phyloP scores from a whole-genome alignment of 2,329 filamentous ascomycete species.

The Drechslerella stenobrocha region DNA sequence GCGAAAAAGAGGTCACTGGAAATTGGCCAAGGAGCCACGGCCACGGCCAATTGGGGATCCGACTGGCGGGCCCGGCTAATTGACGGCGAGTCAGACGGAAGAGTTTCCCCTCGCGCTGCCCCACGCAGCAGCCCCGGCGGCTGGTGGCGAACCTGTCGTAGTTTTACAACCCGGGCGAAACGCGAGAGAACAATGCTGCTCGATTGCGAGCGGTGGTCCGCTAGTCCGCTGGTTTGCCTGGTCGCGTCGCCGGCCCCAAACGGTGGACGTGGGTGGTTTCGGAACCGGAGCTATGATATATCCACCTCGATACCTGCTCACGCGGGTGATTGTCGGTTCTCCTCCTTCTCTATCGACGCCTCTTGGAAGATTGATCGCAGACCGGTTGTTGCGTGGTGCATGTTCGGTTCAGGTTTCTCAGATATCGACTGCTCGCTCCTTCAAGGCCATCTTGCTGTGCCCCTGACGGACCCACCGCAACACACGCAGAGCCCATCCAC shows the following conservation, averaged over 20 bases:
- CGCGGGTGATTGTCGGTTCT: neutral
- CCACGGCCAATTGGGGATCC: neutral
- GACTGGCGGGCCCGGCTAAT: neutral
- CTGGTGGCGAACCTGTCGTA: slow-evolving; percentile 2
- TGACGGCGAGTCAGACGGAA: neutral
- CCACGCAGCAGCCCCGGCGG: neutral
- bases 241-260: neutral
- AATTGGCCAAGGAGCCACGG: slow-evolving; percentile 1
- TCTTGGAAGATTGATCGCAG: neutral
- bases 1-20: neutral
- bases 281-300: too few species aligned
- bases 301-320: neutral
- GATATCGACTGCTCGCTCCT: neutral
- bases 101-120: neutral
- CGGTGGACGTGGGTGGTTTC: too few species aligned
- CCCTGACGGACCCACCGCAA: neutral
- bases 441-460: neutral
- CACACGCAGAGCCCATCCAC: neutral
- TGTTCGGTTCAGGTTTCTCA: too few species aligned
- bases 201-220: neutral
- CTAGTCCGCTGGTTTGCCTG: neutral
- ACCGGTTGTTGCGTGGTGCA: too few species aligned
- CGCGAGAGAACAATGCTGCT: neutral
- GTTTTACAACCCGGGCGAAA: neutral
- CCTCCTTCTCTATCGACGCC: neutral